Evolutionary conservation across 2,329 filamentous ascomycete species (phyloP).

Genomic region (Fusarium praegraminearum): DNA sequence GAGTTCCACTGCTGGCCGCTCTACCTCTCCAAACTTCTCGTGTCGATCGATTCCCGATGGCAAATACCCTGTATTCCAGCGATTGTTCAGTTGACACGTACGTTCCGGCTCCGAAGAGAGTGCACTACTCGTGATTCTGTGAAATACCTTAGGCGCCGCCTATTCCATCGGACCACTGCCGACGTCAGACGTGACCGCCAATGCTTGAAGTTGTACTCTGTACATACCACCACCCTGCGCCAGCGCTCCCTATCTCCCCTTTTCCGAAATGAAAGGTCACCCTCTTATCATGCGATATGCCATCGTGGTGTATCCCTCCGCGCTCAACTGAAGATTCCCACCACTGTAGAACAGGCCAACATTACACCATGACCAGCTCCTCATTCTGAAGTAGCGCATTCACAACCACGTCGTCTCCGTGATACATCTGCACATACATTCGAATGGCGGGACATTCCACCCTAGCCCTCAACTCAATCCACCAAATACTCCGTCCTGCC

Average conservation of each 20-base stretch:
- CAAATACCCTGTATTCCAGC: not conserved
- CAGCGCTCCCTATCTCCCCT: too few species aligned
- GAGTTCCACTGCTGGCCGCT: not conserved
- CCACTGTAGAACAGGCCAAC: too few species aligned
- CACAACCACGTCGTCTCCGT: constrained; percentile 44
- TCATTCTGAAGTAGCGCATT: constrained; percentile 51
- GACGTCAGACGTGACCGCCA: not conserved
- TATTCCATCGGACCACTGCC: not conserved
- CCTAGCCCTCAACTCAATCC: constrained; percentile 56
- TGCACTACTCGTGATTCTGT: not conserved
- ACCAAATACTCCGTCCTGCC: constrained; percentile 57
- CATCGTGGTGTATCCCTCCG: not conserved
- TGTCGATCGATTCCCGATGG: not conserved
- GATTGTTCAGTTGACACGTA: not conserved
- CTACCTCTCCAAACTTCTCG: not conserved
- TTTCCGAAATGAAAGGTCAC: not conserved
- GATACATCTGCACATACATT: constrained; percentile 52
- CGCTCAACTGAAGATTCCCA: not conserved
- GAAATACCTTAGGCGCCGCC: not conserved
- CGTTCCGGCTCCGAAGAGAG: not conserved
- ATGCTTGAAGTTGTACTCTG: not conserved
- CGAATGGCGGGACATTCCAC: constrained; percentile 59
- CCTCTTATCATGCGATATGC: not conserved
- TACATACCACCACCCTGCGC: not conserved
- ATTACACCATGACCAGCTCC: constrained; percentile 45